A percentile compares a stretch with the other conserved stretches of the same genome.
Evolutionary conservation across 768 basidiomycete genomes (phyloP).

Genomic region (Auricularia auricula-judae): DNA sequence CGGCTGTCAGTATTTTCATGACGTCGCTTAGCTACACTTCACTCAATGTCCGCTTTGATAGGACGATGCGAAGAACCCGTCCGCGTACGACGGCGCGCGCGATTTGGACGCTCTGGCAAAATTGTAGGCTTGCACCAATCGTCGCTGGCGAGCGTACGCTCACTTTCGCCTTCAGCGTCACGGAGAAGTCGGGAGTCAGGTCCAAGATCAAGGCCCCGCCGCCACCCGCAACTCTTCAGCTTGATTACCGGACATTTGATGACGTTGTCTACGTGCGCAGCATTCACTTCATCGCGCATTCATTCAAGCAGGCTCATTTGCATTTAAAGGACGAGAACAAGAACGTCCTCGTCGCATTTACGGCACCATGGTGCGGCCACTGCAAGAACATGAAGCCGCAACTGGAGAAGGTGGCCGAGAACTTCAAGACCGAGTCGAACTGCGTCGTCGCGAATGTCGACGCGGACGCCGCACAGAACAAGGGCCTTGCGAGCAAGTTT

Average conservation of each 20-base stretch:
- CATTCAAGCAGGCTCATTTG: no score
- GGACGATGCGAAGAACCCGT: slow-evolving; percentile 45
- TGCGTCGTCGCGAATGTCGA: slow-evolving; percentile 87
- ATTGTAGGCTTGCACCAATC: slow-evolving; percentile 43
- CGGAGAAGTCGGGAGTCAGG: slow-evolving; percentile 66
- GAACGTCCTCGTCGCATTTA: slow-evolving; percentile 79
- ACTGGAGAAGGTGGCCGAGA: slow-evolving; percentile 73
- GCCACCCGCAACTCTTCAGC: slow-evolving; percentile 52
- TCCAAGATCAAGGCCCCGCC: slow-evolving; percentile 83
- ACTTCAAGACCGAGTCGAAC: slow-evolving; percentile 67
- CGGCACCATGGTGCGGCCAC: slow-evolving; percentile 86
- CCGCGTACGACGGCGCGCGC: slow-evolving; percentile 65
- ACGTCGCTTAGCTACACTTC: not conserved
- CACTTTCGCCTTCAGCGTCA: slow-evolving; percentile 37
- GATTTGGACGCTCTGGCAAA: slow-evolving; percentile 66
- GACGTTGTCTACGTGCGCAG: slow-evolving; percentile 46
- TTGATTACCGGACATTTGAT: slow-evolving; percentile 67
- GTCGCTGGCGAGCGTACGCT: not conserved
- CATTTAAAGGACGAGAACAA: slow-evolving; percentile 37
- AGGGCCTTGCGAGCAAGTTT: slow-evolving; percentile 56
- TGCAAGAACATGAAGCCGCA: slow-evolving; percentile 86
- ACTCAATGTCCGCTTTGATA: slow-evolving; percentile 12
- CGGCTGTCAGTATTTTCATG: not conserved
- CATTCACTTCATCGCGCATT: no score
- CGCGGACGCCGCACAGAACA: slow-evolving; percentile 76